These are phyloP conservation scores for Trametes cubensis DNA, from an alignment of 768 basidiomycete species.

Conservation along the genomic window DNA sequence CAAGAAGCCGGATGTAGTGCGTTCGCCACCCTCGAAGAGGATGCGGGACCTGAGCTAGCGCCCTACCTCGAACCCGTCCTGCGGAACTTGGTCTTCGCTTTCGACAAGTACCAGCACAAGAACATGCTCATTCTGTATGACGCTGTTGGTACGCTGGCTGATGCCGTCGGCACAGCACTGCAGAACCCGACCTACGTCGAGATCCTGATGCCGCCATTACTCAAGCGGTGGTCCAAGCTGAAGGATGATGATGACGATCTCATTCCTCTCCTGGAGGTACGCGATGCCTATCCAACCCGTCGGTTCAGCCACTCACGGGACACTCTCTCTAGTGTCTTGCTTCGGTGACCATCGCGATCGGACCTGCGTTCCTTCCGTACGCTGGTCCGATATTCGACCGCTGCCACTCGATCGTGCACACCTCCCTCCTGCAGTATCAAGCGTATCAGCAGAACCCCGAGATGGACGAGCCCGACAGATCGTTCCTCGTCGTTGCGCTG, in stretches of 20 bases:
- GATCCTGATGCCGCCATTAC: slow-evolving; percentile 94
- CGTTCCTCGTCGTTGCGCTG: slow-evolving; percentile 97
- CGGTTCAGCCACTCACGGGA: background rate
- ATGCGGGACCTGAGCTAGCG: slow-evolving; percentile 85
- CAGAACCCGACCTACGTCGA: slow-evolving; percentile 88
- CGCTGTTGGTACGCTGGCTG: slow-evolving; percentile 97
- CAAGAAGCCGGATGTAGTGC: slow-evolving; percentile 99
- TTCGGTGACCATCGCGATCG: slow-evolving; percentile 96
- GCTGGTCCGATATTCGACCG: slow-evolving; percentile 91
- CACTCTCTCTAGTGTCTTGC: slow-evolving; percentile 76
- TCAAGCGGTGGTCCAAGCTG: slow-evolving; percentile 86
- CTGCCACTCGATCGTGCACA: slow-evolving; percentile 84
- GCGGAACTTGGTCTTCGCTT: slow-evolving; percentile 92
- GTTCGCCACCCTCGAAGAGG: slow-evolving; percentile 97
- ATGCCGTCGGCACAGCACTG: slow-evolving; percentile 89
- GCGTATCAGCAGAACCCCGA: slow-evolving; percentile 87
- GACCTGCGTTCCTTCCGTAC: slow-evolving; percentile 83
- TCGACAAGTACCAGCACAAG: slow-evolving; percentile 98
- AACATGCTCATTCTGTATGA: slow-evolving; percentile 98
- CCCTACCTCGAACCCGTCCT: slow-evolving; percentile 96
- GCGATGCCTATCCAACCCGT: slow-evolving; percentile 20
- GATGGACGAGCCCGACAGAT: slow-evolving; percentile 92
- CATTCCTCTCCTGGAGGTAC: slow-evolving; percentile 93
- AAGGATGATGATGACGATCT: slow-evolving; percentile 91
- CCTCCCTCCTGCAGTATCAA: slow-evolving; percentile 82